Conservation (phyloP, 164 flowering plant species). For the Vitis rotundifolia region DNA sequence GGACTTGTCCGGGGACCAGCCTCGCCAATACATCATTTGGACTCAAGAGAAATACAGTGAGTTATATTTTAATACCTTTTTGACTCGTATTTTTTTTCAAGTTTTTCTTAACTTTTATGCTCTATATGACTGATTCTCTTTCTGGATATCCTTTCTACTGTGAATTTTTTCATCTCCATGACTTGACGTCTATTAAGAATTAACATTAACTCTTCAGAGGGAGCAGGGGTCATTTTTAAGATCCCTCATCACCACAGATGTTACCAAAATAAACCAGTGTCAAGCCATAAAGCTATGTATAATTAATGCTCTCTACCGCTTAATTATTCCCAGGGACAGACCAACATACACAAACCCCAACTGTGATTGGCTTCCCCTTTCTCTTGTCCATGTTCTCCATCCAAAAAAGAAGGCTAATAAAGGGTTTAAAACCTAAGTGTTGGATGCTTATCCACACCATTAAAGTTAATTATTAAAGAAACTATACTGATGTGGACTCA, state of each 20-base stretch:
- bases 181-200: neutral
- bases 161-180: too few relatives aligned
- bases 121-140: too few relatives aligned
- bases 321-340: slow-evolving; percentile 17
- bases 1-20: too few relatives aligned
- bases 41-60: too few relatives aligned
- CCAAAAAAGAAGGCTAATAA: neutral
- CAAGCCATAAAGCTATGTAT: slow-evolving; percentile 19
- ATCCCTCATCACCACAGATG: slow-evolving; percentile 6
- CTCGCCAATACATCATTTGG: too few relatives aligned
- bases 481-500: slow-evolving; percentile 16
- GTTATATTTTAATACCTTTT: too few relatives aligned
- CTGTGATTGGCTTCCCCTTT: slow-evolving; percentile 27
- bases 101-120: too few relatives aligned
- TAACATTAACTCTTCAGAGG: neutral
- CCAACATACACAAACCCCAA: slow-evolving; percentile 19
- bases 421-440: neutral
- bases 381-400: slow-evolving; percentile 10
- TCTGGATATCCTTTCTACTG: too few relatives aligned
- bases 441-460: slow-evolving; percentile 23
- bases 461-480: neutral
- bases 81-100: too few relatives aligned
- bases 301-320: neutral
- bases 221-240: slow-evolving; percentile 9
- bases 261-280: slow-evolving; percentile 23